Evolutionary conservation across 2,329 filamentous ascomycete species (phyloP), one percentile per base, ranked within the genome.

Genomic region (Botrytis sinoallii): DNA sequence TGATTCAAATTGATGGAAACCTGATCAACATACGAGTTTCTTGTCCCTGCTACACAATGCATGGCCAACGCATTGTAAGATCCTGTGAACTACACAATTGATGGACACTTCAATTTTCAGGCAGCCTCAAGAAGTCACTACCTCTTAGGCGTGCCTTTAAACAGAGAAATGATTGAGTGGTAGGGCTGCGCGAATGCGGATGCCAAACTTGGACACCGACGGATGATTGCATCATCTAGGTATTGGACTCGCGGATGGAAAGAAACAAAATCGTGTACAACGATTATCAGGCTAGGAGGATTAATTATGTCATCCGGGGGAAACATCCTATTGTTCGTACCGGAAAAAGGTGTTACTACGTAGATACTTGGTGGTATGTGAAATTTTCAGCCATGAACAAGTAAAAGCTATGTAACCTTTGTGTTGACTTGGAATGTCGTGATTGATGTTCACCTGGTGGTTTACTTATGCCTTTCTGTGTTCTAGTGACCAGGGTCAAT

Each of bases 1-100:
- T 42, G 10, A 8, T 32, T 42, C 4, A 38, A 40, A 57, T 5
- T n/a, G 48, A 42, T 1, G 9, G 38, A 25, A 18, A 57, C 4
- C 16, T 69, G 38, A 1, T 38, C 66, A 57, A 44, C 66, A 57
- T 69, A 55, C 66, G n/a, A 57, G n/a, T 42, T 68, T 57, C n/a
- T 29, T 40, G 25, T 29, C 48, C 42, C 35, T 29, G 66, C 35
- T 40, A 68, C 66, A 68, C 66, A 57, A 68, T 69, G 66, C 66
- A 69, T 42, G 66, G 48, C 48, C 66, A 69, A 57, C 66, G 66
- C 66, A 69, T 69, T 57, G 66, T 42, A 57, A 44, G 66, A 69
- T 32, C 66, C 66, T 48, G 66, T 69, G 66, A 69, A 57, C 48
- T 57, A 44, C 35, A 57, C n/a, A 44, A 7, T 69, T 69, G 66